Base-by-base conservation (phyloP, 2,329 filamentous ascomycete genomes). In the Zymoseptoria pseudotritici region DNA sequence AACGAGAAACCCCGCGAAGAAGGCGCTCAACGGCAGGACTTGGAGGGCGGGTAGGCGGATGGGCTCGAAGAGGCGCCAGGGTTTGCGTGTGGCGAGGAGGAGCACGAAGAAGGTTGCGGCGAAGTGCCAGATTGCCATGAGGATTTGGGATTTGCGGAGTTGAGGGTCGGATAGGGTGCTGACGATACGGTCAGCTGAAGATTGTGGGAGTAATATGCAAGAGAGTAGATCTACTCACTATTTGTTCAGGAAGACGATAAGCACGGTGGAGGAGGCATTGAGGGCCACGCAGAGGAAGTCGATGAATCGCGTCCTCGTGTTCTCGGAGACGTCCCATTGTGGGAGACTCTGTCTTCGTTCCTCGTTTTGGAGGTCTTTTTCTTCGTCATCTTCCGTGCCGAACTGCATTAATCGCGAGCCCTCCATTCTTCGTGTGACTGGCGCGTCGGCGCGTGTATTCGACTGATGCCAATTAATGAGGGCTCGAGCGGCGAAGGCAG, bases 61-160 rank as follows among this genome's bases (percentile, higher is more conserved):
- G 4, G 58, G 46, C 31, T 42, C 53, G 50, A 59, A 59, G 7
- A 59, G 49, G 9, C 58, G 22, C 49, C 54, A 59, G 56, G 19
- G 52, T 13, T 29, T 54, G n/a, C 56, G 46, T 9, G 58, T 59
- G 4, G 58, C 46, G 29, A 26, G 26, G 8, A 56, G 49, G 17
- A 59, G 31, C 4, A 59, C 54, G 8, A 59, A 26, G 50, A 59
- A 59, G 13, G 58, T 59, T 26, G 58, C 58, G 6, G 54, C 50
- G 31, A 59, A 59, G 20, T 59, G 58, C 58, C 58, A 59, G 13
- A 57, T 59, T 22, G 58, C 58, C 9, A 59, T 59, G 13, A 56
- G 31, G 50, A 59, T 53, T 31, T 59, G 58, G 5, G 54, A 59
- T 26, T 59, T 59, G 26, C 58, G 58, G 13, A 59, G 58, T 54